Evolutionary conservation across 352 stramenopile genomes (phyloP).

Genomic region (Globisporangium uncinulatum): DNA sequence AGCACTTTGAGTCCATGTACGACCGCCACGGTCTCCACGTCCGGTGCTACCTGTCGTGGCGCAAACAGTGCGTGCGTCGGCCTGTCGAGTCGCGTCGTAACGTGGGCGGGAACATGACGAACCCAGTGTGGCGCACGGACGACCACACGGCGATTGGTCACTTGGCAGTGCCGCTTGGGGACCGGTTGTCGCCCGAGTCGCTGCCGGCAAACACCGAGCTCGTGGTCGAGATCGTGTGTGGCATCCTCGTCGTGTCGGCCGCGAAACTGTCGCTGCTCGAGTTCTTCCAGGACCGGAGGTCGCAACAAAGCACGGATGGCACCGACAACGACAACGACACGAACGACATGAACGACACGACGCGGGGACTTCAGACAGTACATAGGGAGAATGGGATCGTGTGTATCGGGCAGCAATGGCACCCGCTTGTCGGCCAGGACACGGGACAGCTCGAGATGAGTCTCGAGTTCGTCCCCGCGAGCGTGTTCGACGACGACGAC

Average conservation of each 20-base stretch:
- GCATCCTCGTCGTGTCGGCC: constrained; percentile 34
- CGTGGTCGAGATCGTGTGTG: constrained; percentile 51
- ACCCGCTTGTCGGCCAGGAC: constrained; percentile 32
- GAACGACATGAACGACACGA: constrained; percentile 6
- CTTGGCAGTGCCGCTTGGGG: constrained; percentile 18
- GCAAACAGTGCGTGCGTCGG: constrained; percentile 20
- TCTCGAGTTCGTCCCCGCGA: constrained; percentile 37
- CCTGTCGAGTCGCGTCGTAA: constrained; percentile 41
- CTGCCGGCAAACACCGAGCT: constrained; percentile 36
- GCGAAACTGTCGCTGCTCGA: constrained; percentile 29
- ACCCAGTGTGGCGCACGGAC: constrained; percentile 33
- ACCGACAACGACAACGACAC: not conserved
- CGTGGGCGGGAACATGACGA: constrained; percentile 27
- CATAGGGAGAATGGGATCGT: constrained; percentile 9
- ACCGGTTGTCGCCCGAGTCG: constrained; percentile 13
- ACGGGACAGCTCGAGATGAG: constrained; percentile 41
- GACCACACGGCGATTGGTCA: constrained; percentile 32
- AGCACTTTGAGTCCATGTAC: constrained; percentile 41
- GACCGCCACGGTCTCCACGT: constrained; percentile 37
- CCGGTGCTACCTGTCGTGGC: constrained; percentile 25
- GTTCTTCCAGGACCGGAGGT: constrained; percentile 16
- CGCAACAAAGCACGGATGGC: not conserved
- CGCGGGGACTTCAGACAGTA: no score
- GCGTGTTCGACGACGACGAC: constrained; percentile 11
- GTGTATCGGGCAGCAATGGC: constrained; percentile 31